Evolutionary conservation across 1,139 yeast species (phyloP), one percentile per base, ranked within the genome.

Genomic region (Yamadazyma atlantica): DNA sequence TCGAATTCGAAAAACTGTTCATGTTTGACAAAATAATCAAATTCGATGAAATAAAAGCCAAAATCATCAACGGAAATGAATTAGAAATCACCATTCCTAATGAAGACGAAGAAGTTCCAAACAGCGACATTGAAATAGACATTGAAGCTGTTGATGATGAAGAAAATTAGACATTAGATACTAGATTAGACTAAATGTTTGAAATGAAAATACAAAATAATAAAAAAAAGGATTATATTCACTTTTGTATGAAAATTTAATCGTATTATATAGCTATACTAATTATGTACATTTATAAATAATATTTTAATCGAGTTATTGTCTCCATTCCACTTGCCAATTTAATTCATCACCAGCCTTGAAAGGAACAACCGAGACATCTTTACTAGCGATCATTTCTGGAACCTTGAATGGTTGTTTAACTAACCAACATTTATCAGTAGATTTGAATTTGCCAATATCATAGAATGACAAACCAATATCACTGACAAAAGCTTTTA

Each of bases 291-390:
- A 40, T 32, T 40, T 38, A 32, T 26, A 26, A 32, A 36, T 37
- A 37, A 28, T 19, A n/a, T 12, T 22, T 32, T 17, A 14, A 19
- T 11, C 32, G 5, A 14, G 12, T 34, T 32, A 42, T 17, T 39
- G 53, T 49, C 73, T 65, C 97, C 97, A 90, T 59, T 83, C 85
- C 10, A 80, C 76, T n/a, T 78, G 60, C 89, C 95, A 92, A 26
- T 71, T 56, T 35, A 92, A 69, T 40, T 68, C 74, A 39, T 85
- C 81, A 15, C 96, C 96, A 10, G 96, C 90, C 53, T 73, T 75
- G 69, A 92, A 92, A n/a, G 97, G 97, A 16, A 88, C 92, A 31
- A 92, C 89, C 7, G 70, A 67, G 24, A 81, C 58, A 4, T 65
- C 70, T 28, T 55, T 68, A 43, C 65, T 61, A 11, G 73, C 66